These are phyloP conservation scores for Bromus sterilis DNA, from an alignment of 176 grass and related monocot species.

Conservation along the genomic window DNA sequence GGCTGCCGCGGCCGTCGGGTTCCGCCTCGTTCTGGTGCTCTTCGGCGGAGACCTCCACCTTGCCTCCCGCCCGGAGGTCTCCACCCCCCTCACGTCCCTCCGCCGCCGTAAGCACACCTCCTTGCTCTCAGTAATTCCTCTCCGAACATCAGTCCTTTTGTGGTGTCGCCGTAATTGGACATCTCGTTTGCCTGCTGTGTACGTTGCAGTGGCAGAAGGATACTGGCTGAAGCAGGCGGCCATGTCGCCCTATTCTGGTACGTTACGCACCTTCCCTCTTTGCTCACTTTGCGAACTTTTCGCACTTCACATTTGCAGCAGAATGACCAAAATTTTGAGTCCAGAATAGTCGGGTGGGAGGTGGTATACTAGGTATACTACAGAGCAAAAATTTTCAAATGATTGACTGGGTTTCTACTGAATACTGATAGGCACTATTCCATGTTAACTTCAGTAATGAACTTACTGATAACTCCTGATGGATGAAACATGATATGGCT, in stretches of 20 bases:
- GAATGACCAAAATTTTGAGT: not conserved
- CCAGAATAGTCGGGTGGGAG: not conserved
- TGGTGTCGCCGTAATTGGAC: not conserved
- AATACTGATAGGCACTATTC: not conserved
- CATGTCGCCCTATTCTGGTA: conserved; percentile 84
- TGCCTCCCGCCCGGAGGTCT: conserved; percentile 44
- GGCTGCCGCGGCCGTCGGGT: conserved; percentile 58
- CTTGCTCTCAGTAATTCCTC: not conserved
- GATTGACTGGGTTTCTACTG: not conserved
- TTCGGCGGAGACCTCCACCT: conserved; percentile 73
- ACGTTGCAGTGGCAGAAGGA: conserved; percentile 67
- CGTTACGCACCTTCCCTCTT: not conserved
- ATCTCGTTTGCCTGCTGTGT: not conserved
- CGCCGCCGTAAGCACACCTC: conserved; percentile 36
- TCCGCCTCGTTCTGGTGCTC: conserved; percentile 66
- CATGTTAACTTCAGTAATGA: not conserved
- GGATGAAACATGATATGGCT: not conserved
- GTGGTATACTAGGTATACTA: not conserved
- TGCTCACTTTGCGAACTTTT: not conserved
- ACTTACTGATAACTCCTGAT: not conserved
- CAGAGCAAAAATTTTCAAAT: not conserved
- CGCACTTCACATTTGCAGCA: not conserved
- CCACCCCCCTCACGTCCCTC: conserved; percentile 1
- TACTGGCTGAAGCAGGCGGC: conserved; percentile 96
- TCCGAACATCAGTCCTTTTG: not conserved